phyloP scores from a whole-genome alignment of 2,329 filamentous ascomycete species.

The Curvularia eragrostidis region DNA sequence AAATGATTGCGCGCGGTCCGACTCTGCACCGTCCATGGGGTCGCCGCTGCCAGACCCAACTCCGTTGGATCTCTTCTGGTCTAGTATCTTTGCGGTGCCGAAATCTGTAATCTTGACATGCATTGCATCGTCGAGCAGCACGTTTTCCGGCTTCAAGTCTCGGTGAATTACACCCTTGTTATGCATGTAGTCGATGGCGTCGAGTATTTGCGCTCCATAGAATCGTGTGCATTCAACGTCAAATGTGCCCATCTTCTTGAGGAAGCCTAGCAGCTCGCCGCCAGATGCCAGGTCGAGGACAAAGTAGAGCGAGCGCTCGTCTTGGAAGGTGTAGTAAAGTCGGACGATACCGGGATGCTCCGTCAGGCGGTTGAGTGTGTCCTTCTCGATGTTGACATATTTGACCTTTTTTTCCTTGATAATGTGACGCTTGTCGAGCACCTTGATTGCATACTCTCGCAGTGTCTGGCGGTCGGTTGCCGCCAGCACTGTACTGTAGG shows the following conservation, averaged over 20 bases:
- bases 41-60: conserved; percentile 53
- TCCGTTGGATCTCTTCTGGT: conserved; percentile 56
- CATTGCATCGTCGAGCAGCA: conserved; percentile 93
- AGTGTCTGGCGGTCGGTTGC: conserved; percentile 92
- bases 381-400: conserved; percentile 99
- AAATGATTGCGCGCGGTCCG: conserved; percentile 86
- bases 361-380: conserved; percentile 92
- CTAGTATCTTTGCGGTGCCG: conserved; percentile 93
- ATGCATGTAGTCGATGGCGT: conserved; percentile 98
- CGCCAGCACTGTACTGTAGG: conserved; percentile 93
- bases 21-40: conserved; percentile 64
- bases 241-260: conserved; percentile 95
- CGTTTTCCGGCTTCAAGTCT: conserved; percentile 96
- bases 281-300: conserved; percentile 92
- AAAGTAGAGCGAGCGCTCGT: conserved; percentile 95
- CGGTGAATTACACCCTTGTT: conserved; percentile 93
- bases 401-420: conserved; percentile 99
- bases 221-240: conserved; percentile 94
- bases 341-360: conserved; percentile 97
- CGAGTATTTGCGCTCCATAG: conserved; percentile 94
- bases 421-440: conserved; percentile 97
- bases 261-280: conserved; percentile 86
- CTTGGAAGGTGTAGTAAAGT: conserved; percentile 98
- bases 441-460: conserved; percentile 97
- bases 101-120: conserved; percentile 99